These are phyloP conservation scores for Ceratocystis harringtonii DNA, from an alignment of 2,329 filamentous ascomycete species.

Conservation along the genomic window DNA sequence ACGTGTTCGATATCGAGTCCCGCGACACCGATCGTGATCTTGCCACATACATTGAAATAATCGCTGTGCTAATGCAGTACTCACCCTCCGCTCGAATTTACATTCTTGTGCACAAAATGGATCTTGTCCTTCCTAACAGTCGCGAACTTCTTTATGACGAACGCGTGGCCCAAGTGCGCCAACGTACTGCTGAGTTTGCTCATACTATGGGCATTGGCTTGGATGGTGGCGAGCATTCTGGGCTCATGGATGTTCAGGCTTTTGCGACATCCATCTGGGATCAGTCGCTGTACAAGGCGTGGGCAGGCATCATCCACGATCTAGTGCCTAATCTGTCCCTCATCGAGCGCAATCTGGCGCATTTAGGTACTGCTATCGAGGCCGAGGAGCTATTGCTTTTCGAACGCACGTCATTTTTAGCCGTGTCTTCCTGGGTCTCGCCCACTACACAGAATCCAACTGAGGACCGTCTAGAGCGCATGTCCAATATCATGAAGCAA, in stretches of 20 bases:
- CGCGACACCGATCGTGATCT: constrained; percentile 88
- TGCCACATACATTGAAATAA: constrained; percentile 80
- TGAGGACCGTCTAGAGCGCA: constrained; percentile 79
- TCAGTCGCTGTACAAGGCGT: constrained; percentile 93
- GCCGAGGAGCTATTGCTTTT: constrained; percentile 91
- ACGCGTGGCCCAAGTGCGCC: constrained; percentile 59
- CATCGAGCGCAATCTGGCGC: constrained; percentile 73
- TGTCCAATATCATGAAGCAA: constrained; percentile 95
- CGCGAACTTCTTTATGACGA: constrained; percentile 75
- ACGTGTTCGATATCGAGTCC: constrained; percentile 97
- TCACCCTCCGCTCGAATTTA: constrained; percentile 73
- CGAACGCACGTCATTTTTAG: constrained; percentile 88
- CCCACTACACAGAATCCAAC: constrained; percentile 65
- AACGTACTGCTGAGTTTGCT: constrained; percentile 47
- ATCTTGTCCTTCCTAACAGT: constrained; percentile 68
- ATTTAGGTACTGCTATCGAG: constrained; percentile 71
- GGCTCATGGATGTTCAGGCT: constrained; percentile 54
- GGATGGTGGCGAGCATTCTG: constrained; percentile 23
- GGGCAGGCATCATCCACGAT: constrained; percentile 96
- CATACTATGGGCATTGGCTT: constrained; percentile 14
- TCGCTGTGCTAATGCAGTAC: constrained; percentile 75
- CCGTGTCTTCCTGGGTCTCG: constrained; percentile 82
- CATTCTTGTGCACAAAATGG: constrained; percentile 97
- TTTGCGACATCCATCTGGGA: constrained; percentile 98
- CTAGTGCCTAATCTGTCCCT: constrained; percentile 83